Conservation (phyloP, 2,329 filamentous ascomycete genomes). For the Ceratocystis eucalypticola region DNA sequence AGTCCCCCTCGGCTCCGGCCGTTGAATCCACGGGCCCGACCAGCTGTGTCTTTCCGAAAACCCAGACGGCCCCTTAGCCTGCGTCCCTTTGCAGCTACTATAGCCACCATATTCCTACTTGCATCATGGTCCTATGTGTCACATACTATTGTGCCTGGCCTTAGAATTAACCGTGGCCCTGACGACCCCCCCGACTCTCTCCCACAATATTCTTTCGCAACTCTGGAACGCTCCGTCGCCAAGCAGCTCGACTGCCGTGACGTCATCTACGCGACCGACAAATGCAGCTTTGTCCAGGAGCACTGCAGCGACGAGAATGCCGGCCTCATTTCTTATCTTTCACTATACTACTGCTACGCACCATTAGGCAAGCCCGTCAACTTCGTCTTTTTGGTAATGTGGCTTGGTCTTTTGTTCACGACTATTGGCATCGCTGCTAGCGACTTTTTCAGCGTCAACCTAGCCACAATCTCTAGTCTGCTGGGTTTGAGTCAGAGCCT, state of each 20-base stretch:
- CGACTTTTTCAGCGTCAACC: conserved; percentile 95
- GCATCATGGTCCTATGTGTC: conserved; percentile 11
- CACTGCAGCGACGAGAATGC: conserved; percentile 85
- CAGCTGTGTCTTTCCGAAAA: neutral
- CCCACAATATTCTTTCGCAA: neutral
- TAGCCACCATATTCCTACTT: conserved; percentile 9
- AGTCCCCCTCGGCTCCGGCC: neutral
- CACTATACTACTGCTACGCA: conserved; percentile 78
- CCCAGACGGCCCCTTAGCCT: neutral
- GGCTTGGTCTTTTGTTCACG: conserved; percentile 82
- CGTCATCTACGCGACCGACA: conserved; percentile 62
- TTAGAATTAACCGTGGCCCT: too few species aligned
- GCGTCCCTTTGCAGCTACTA: conserved; percentile 10
- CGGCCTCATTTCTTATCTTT: conserved; percentile 75
- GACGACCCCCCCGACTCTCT: neutral
- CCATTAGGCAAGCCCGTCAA: conserved; percentile 55
- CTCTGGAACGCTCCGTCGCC: neutral
- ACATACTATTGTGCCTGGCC: neutral
- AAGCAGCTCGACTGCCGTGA: conserved; percentile 49
- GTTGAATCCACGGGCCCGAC: neutral
- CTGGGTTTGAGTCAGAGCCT: conserved; percentile 91
- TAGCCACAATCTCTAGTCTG: conserved; percentile 80
- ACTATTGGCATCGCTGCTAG: conserved; percentile 96
- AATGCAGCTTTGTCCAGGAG: conserved; percentile 71
- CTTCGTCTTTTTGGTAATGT: conserved; percentile 64